These are phyloP conservation scores for Aspergillus pseudonomiae DNA, from an alignment of 2,329 filamentous ascomycete genomes.

Conservation along the genomic window DNA sequence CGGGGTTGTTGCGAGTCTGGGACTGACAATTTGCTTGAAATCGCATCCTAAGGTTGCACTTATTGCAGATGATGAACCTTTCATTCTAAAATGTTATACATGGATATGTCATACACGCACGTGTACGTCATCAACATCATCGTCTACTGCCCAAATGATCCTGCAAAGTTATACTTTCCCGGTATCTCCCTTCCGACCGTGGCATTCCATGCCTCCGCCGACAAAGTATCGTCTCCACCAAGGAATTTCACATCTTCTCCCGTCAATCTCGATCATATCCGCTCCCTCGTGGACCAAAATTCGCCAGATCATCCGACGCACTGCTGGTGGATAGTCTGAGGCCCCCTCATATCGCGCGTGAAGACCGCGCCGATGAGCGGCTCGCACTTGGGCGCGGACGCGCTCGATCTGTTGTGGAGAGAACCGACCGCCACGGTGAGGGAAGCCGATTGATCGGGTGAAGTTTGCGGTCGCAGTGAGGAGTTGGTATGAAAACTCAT, in stretches of 20 bases:
- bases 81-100: not conserved
- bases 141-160: not conserved
- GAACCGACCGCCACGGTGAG: conserved; percentile 19
- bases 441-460: conserved; percentile 14
- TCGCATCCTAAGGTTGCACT: not conserved
- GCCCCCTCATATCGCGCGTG: conserved; percentile 19
- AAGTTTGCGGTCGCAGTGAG: conserved; percentile 21
- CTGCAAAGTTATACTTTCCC: not conserved
- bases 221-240: conserved; percentile 13
- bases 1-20: not conserved
- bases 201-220: not conserved
- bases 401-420: conserved; percentile 22
- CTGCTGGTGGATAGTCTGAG: conserved; percentile 7
- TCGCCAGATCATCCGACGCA: conserved; percentile 18
- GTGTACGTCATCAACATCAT: not conserved
- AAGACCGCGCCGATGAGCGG: conserved; percentile 21
- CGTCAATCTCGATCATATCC: conserved; percentile 25
- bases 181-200: not conserved
- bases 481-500: not conserved
- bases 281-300: conserved; percentile 22
- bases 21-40: not conserved
- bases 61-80: not conserved
- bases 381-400: conserved; percentile 21
- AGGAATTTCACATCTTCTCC: conserved; percentile 8
- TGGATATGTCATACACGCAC: not conserved